A percentile compares a stretch with the other conserved stretches of the same genome.
These are phyloP conservation scores for Coemansia sp. DNA, from an alignment of 192 early-diverging fungal genomes.

Conservation along the genomic window DNA sequence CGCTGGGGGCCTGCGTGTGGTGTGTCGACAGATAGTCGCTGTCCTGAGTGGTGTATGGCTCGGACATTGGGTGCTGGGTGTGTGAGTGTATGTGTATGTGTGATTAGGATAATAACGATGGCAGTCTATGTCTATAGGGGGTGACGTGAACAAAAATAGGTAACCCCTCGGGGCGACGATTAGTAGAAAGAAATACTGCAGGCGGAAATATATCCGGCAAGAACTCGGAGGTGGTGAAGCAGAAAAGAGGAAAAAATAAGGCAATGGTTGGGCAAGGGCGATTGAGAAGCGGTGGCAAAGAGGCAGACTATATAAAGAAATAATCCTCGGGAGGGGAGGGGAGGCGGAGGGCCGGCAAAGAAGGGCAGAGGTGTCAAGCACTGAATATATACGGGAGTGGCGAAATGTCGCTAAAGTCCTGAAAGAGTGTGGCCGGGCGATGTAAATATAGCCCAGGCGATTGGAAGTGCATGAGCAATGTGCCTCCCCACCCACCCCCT, in stretches of 20 bases:
- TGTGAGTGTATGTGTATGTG: neutral
- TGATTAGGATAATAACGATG: neutral
- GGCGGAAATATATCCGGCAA: neutral
- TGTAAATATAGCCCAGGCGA: constrained; percentile 8
- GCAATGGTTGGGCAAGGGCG: neutral
- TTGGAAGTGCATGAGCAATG: constrained; percentile 10
- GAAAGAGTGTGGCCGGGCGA: neutral
- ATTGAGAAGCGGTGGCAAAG: too few relatives aligned
- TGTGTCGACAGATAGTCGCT: constrained; percentile 46
- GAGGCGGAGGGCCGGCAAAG: neutral
- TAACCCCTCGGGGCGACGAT: neutral
- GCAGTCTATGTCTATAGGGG: neutral
- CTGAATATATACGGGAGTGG: neutral
- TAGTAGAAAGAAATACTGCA: neutral
- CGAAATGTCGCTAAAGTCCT: neutral
- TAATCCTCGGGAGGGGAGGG: neutral
- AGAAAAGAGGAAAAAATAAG: neutral
- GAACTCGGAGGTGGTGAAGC: neutral
- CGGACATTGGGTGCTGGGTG: constrained; percentile 22
- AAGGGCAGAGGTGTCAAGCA: neutral
- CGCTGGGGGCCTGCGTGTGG: constrained; percentile 19
- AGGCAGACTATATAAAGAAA: neutral
- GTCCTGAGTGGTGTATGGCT: constrained; percentile 46
- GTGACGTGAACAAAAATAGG: neutral
- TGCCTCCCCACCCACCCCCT: too few relatives aligned